Conservation (phyloP, 257 asterid genomes). For the Penstemon eatonii region DNA sequence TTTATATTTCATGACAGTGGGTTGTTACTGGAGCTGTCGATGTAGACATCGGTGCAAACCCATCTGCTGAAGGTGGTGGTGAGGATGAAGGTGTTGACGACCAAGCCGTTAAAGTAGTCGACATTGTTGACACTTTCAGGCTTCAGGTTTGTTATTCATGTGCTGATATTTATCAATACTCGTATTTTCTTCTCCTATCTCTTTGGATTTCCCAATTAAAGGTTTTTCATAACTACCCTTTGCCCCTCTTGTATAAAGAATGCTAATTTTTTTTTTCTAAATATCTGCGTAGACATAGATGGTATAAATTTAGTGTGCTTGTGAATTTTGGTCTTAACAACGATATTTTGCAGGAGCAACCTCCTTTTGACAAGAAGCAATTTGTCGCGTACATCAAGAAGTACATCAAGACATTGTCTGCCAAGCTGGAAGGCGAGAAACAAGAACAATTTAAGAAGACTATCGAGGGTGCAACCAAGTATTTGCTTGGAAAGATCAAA, state of each 20-base stretch:
- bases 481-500: conserved; percentile 55
- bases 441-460: conserved; percentile 63
- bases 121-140: conserved; percentile 90
- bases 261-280: no score
- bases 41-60: conserved; percentile 90
- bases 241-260: no score
- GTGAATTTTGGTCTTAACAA: not conserved
- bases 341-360: conserved; percentile 69
- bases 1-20: conserved; percentile 53
- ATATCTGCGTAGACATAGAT: no score
- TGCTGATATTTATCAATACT: not conserved
- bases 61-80: conserved; percentile 79
- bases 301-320: not conserved
- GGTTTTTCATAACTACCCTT: no score
- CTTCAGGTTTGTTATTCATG: conserved; percentile 60
- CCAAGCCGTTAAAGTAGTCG: conserved; percentile 62
- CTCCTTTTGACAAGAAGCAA: conserved; percentile 78
- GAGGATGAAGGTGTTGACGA: conserved; percentile 91
- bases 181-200: no score
- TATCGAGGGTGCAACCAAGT: conserved; percentile 80
- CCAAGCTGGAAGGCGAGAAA: conserved; percentile 63
- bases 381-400: conserved; percentile 63
- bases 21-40: conserved; percentile 65
- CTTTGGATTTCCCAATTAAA: no score
- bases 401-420: conserved; percentile 64